Percentiles rank a stretch among this genome's conserved stretches.
Conservation (phyloP, 2,329 filamentous ascomycete genomes). For the Colletotrichum simmondsii region DNA sequence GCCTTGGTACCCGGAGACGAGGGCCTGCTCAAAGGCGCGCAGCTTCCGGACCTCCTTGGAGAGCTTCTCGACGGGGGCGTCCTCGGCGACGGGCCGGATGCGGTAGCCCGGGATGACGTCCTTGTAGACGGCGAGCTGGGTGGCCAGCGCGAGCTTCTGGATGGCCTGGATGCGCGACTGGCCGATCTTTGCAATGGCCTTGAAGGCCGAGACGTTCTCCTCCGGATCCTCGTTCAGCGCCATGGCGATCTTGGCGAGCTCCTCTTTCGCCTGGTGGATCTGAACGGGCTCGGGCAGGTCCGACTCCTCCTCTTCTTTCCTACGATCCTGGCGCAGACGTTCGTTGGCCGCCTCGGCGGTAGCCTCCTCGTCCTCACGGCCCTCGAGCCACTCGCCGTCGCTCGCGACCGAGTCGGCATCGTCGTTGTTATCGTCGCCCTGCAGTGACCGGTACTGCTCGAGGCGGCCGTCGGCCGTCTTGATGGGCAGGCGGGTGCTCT, state of each 20-base stretch:
- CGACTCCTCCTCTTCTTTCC: slow-evolving; percentile 59
- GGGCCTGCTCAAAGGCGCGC: slow-evolving; percentile 85
- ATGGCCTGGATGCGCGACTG: slow-evolving; percentile 77
- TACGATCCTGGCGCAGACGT: slow-evolving; percentile 54
- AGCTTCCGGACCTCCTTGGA: slow-evolving; percentile 91
- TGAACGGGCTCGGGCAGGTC: slow-evolving; percentile 81
- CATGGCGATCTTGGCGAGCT: slow-evolving; percentile 84
- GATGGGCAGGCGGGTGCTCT: slow-evolving; percentile 83
- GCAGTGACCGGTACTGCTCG: slow-evolving; percentile 66
- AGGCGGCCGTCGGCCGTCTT: slow-evolving; percentile 84
- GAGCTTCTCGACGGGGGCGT: slow-evolving; percentile 80
- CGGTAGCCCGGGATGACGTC: slow-evolving; percentile 97
- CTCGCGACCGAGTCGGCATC: slow-evolving; percentile 69
- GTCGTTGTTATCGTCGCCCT: slow-evolving; percentile 67
- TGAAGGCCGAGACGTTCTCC: slow-evolving; percentile 85
- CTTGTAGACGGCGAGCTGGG: slow-evolving; percentile 91
- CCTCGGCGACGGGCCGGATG: slow-evolving; percentile 84
- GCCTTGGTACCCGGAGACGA: slow-evolving; percentile 85
- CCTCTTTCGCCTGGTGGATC: slow-evolving; percentile 89
- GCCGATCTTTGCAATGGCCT: slow-evolving; percentile 79
- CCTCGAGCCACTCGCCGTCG: slow-evolving; percentile 73
- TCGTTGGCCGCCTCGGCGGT: slow-evolving; percentile 50
- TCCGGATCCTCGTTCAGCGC: slow-evolving; percentile 92
- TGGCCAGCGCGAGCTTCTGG: slow-evolving; percentile 86
- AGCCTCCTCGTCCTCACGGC: slow-evolving; percentile 67